Evolutionary conservation across 1,284 basidiomycete species (phyloP), one percentile per base, ranked within the genome.

Genomic region (Ustilago trichophora): DNA sequence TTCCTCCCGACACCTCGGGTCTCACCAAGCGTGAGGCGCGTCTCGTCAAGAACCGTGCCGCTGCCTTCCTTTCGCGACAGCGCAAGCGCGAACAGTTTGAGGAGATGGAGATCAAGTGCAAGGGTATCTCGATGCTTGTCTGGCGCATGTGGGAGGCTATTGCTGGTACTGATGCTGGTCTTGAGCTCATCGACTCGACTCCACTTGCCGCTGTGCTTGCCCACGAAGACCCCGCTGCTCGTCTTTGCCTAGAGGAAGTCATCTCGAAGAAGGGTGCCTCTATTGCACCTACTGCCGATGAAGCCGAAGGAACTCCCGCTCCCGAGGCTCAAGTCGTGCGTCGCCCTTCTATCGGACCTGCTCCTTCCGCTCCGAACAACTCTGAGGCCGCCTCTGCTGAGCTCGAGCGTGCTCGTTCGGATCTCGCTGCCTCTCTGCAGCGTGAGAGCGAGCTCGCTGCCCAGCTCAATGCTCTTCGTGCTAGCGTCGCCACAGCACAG

Each of bases 1-100:
- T 93, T 8, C 90, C 90, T 19, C 91, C 91, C 34, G 92, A 93
- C 82, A 91, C 92, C 57, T 87, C 88, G 43, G 92, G 91, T 43
- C 86, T 93, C 57, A 89, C 86, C 84, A 93, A 93, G 83, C 89
- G 91, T 55, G 91, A 93, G 83, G 91, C 92, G 46, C 87, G 91
- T 50, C 86, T 93, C 13, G 90, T 93, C 58, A 93, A 93, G 85
- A 93, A 93, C 84, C 87, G 91, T 51, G 91, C 91, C 12, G 91
- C 91, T 9, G 91, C 91, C 50, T 93, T 93, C 84, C 87, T 93
- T 74, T 90, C 88, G 81, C 86, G 91, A 77, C 91, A 93, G 83
- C 86, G 91, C 75, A 93, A 93, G 83, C 88, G 91, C 59, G 91
- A 93, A 83, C 91, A 93, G 83, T 93, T 92, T 77, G 91, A 93